A percentile compares a stretch with the other conserved stretches of the same genome.
These are phyloP conservation scores for Furcasterigmium furcatum DNA, from an alignment of 2,329 filamentous ascomycete genomes.

Conservation along the genomic window DNA sequence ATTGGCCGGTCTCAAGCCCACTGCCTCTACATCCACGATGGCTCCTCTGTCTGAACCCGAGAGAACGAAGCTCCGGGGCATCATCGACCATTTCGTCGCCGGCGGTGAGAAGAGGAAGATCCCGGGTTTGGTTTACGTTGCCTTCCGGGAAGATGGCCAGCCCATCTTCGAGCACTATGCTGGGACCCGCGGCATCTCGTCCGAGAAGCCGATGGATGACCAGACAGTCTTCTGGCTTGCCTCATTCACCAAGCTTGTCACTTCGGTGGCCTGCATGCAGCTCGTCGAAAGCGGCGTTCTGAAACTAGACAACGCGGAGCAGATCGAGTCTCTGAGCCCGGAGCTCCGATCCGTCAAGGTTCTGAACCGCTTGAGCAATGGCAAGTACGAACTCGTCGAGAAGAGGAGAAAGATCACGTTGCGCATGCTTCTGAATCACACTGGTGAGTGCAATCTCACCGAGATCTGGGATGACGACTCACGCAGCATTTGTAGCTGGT, in stretches of 20 bases:
- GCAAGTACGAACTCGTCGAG: conserved; percentile 26
- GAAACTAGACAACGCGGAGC: conserved; percentile 38
- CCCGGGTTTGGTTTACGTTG: conserved; percentile 2
- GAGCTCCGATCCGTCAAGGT: conserved; percentile 46
- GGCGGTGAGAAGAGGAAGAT: neutral
- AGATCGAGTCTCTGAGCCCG: conserved; percentile 30
- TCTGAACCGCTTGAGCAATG: conserved; percentile 33
- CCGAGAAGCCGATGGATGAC: conserved; percentile 8
- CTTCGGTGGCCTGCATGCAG: conserved; percentile 48
- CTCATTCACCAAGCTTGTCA: conserved; percentile 39
- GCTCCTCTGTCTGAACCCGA: no score
- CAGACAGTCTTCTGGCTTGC: conserved; percentile 31
- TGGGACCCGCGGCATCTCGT: neutral
- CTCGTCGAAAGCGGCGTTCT: conserved; percentile 50
- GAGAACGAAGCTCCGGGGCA: neutral
- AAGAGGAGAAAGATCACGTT: conserved; percentile 38
- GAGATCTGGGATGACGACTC: neutral
- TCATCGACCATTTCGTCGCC: neutral
- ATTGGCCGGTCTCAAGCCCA: no score
- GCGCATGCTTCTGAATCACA: conserved; percentile 49
- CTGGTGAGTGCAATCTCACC: conserved; percentile 12
- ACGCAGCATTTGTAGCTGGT: conserved; percentile 25
- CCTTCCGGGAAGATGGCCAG: neutral
- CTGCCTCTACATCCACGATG: no score
- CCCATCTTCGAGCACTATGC: conserved; percentile 1